Percentiles rank a stretch among this genome's conserved stretches.
Evolutionary conservation across 208 protist genomes (phyloP).

Genomic region (Trypanosoma rangeli): DNA sequence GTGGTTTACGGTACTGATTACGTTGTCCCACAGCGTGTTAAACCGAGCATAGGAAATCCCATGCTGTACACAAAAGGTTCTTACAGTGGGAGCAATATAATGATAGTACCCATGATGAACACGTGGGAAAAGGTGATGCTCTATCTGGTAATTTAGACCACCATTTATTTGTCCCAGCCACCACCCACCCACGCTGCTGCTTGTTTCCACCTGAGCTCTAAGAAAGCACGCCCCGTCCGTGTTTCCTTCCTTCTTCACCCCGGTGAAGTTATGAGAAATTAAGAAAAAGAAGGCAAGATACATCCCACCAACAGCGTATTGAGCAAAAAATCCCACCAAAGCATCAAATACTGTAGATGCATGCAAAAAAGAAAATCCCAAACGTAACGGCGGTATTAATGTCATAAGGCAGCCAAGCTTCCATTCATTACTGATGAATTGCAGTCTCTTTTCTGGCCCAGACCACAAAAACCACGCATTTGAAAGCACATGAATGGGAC

Average conservation of each 20-base stretch:
- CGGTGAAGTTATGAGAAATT: slow-evolving; percentile 81
- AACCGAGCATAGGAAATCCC: slow-evolving; percentile 70
- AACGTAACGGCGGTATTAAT: slow-evolving; percentile 54
- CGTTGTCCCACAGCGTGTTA: slow-evolving; percentile 70
- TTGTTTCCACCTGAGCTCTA: slow-evolving; percentile 63
- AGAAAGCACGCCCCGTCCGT: slow-evolving; percentile 62
- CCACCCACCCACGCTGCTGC: slow-evolving; percentile 77
- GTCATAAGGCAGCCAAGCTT: slow-evolving; percentile 50
- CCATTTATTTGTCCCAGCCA: slow-evolving; percentile 79
- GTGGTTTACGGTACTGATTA: slow-evolving; percentile 60
- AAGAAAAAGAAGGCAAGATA: slow-evolving; percentile 86
- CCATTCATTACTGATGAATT: slow-evolving; percentile 59
- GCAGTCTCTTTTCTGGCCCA: slow-evolving; percentile 58
- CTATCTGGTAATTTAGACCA: slow-evolving; percentile 89
- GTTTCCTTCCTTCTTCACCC: slow-evolving; percentile 61
- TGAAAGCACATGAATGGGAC: slow-evolving; percentile 61
- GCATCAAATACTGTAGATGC: slow-evolving; percentile 43
- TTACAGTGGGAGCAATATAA: slow-evolving; percentile 71
- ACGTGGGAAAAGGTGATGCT: slow-evolving; percentile 88
- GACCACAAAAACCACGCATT: slow-evolving; percentile 58
- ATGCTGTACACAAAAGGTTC: slow-evolving; percentile 57
- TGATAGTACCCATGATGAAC: slow-evolving; percentile 84
- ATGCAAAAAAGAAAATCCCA: slow-evolving; percentile 59
- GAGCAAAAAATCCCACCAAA: slow-evolving; percentile 44
- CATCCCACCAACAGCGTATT: slow-evolving; percentile 73